Percentiles rank a stretch among this genome's conserved stretches.
Conservation (phyloP, 177 flowering plant genomes). For the Vitis hybrid region DNA sequence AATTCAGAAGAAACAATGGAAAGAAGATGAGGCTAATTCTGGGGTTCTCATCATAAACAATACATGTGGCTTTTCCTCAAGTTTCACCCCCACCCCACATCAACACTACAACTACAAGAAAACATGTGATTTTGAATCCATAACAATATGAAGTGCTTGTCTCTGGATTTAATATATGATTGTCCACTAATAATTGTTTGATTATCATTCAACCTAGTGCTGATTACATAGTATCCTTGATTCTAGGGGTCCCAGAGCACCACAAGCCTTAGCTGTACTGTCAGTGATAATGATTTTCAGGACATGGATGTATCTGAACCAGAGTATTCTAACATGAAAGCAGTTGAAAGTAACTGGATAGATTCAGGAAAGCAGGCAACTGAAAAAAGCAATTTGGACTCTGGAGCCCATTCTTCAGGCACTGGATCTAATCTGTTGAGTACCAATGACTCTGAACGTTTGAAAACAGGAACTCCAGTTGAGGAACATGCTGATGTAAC, state of each 20-base stretch:
- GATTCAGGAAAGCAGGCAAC: slow-evolving; percentile 20
- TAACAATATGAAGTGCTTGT: no score
- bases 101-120: no score
- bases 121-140: no score
- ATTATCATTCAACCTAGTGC: not conserved
- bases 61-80: slow-evolving; percentile 41
- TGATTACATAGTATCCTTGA: not conserved
- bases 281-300: slow-evolving; percentile 20
- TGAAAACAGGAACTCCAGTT: slow-evolving; percentile 16
- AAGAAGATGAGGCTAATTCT: no score
- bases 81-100: slow-evolving; percentile 4
- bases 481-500: slow-evolving; percentile 17
- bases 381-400: slow-evolving; percentile 39
- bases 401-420: slow-evolving; percentile 10
- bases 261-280: slow-evolving; percentile 18
- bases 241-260: slow-evolving; percentile 47
- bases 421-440: slow-evolving; percentile 5
- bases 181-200: not conserved
- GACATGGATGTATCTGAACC: slow-evolving; percentile 71
- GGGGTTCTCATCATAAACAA: not conserved
- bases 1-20: no score
- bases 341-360: slow-evolving; percentile 50
- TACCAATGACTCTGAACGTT: slow-evolving; percentile 11
- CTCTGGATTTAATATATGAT: no score
- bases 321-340: slow-evolving; percentile 28